Base-by-base conservation (phyloP, 176 grass and related monocot genomes). In the Aegilops sharonensis region DNA sequence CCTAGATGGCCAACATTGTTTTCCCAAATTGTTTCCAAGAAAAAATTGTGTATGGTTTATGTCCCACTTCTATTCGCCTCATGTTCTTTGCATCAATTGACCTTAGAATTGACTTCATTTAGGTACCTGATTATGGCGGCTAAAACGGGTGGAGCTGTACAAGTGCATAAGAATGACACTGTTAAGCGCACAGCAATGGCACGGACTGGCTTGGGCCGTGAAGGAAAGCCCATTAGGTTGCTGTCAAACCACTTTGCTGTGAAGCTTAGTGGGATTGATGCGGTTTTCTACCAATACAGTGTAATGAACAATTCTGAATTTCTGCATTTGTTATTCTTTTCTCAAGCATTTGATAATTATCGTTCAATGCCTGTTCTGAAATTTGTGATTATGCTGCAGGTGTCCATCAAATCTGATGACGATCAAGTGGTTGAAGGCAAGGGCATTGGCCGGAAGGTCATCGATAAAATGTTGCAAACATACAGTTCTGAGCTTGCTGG, bases 401-500 rank as follows among this genome's bases (percentile, higher is more conserved):
- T 95, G 24, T 80, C 60, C n/a, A 94, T 98, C 79, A 92, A 82
- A 87, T 90, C 88, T 69, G 89, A 98, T 36, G 87, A 98, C 83
- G 90, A 92, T 74, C 78, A 87, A 75, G 72, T 63, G 88, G 81
- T 92, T 86, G 85, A 90, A 14, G 87, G 88, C 78, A 98, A 95
- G 80, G 88, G 88, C 67, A 87, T 92, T 42, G 86, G 93, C 8
- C 81, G 91, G 80, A 93, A 93, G 59, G 68, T 98, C 50, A 85
- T 98, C 34, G 91, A 95, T 65, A 98, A 92, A 75, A 45, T 98
- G 63, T 78, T 91, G 75, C 91, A 95, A 48, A 95, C 88, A 72
- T 98, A 98, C 31, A 78, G 89, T 82, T 92, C 91, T 75, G 95
- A 98, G 65, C 85, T 98, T 91, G 83, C 68, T 27, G 91, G 91